Base-by-base conservation (phyloP, 78 protist genomes). In the Goniomonas avonlea region DNA sequence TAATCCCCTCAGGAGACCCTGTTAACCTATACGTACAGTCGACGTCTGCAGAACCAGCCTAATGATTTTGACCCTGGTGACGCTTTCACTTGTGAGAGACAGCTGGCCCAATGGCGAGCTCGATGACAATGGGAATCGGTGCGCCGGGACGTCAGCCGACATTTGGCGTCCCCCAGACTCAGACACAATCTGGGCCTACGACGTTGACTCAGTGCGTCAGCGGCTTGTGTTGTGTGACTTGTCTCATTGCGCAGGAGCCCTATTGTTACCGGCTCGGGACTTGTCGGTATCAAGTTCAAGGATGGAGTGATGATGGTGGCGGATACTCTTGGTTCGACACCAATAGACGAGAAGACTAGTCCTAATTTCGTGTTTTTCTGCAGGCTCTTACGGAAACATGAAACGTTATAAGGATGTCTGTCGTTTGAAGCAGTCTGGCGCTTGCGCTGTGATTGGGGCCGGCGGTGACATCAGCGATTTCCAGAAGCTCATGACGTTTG, bases 271-370 rank as follows among this genome's bases (percentile, higher is more conserved):
- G 83, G 83, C 53, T 41, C 79, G 0, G 43, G 53, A 5, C 68
- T 66, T 0, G 11, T 63, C 17, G 83, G 58, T 25, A 9, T 79
- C 65, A 79, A 79, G 70, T 79, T 43, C 68, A 68, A 53, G 68
- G 83, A 39, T 23, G 83, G 83, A 15, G 83, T 79, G 32, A 56
- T 79, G 61, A 58, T 79, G 20, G 76, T 76, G 29, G 23, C 73
- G 1, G 83, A 79, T 45, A 79, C 83, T 9, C 66, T 79, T 15
- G 83, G 80, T 75, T 31, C 38, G 58, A n/a, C 18, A 11, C 15
- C 58, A 31, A 5, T 0, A 13, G 25, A 45, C 25, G 50, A 8
- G 8, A 13, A 15, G 25, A 45, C 25, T 13, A 45, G 8, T 45
- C 25, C 50, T 8, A 45, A 8, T 48, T 48, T 48, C 58, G 32